These are phyloP conservation scores for Boletellus sp. DNA, from an alignment of 768 basidiomycete genomes.

Conservation along the genomic window DNA sequence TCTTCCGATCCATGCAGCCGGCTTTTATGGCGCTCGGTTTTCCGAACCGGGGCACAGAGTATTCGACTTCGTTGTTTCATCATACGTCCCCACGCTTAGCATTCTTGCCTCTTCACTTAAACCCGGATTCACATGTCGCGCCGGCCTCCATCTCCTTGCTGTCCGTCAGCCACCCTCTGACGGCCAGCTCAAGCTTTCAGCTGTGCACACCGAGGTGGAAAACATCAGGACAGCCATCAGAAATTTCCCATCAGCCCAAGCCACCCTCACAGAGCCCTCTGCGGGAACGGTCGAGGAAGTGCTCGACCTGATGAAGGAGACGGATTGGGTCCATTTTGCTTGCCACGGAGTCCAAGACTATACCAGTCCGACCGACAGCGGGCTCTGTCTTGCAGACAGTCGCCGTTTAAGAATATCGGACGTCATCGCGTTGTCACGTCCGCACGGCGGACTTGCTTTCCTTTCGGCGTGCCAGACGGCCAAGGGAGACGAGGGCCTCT, in stretches of 20 bases:
- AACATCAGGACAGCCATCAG: constrained; percentile 6
- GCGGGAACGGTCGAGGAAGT: background rate
- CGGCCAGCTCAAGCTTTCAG: constrained; percentile 4
- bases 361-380: constrained; percentile 20
- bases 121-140: background rate
- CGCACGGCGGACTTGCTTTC: constrained; percentile 35
- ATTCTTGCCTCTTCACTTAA: constrained; percentile 6
- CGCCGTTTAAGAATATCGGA: constrained; percentile 2
- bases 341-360: constrained; percentile 29
- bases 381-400: constrained; percentile 15
- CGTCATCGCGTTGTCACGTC: constrained; percentile 6
- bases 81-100: constrained; percentile 30
- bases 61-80: constrained; percentile 7
- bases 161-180: constrained; percentile 13
- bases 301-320: background rate
- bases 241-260: background rate
- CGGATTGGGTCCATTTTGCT: constrained; percentile 26
- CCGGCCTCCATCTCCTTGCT: constrained; percentile 2
- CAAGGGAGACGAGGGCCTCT: constrained; percentile 29
- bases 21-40: background rate
- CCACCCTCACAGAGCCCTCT: background rate
- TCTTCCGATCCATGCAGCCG: constrained; percentile 3
- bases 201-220: constrained; percentile 14
- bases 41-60: background rate
- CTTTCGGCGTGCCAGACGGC: constrained; percentile 48